phyloP scores from a whole-genome alignment of 176 grass and related monocot genomes.

The Cymbopogon citratus region DNA sequence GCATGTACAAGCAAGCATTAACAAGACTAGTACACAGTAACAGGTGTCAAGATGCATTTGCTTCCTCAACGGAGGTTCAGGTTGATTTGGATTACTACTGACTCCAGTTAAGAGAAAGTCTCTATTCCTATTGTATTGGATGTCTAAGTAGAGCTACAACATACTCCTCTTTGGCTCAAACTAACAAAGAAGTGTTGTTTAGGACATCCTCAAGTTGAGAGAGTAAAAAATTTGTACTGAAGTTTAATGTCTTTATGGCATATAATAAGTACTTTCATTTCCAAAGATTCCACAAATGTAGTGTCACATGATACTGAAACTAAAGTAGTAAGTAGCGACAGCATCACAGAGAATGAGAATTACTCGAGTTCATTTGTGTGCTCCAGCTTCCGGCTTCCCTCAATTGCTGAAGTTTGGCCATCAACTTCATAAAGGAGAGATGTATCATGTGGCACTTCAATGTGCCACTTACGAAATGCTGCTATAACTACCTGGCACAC shows the following conservation, averaged over 20 bases:
- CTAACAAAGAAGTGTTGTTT: not conserved
- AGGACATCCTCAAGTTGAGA: not conserved
- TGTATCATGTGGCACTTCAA: constrained; percentile 40
- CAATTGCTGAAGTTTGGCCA: constrained; percentile 61
- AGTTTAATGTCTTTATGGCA: constrained; percentile 4
- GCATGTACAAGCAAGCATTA: not conserved
- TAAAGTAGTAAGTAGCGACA: not conserved
- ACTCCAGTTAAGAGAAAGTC: not conserved
- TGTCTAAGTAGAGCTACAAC: not conserved
- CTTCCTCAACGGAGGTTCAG: not conserved
- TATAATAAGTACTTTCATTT: not conserved
- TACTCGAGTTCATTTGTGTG: constrained; percentile 81
- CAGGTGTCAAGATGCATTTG: not conserved
- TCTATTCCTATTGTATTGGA: not conserved
- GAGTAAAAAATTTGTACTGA: not conserved
- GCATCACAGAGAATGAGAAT: not conserved
- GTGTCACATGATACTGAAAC: not conserved
- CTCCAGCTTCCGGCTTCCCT: constrained; percentile 80
- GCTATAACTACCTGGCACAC: constrained; percentile 76
- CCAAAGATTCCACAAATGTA: not conserved
- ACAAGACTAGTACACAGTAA: not conserved
- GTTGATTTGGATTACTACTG: not conserved
- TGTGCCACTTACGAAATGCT: constrained; percentile 57
- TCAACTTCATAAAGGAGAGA: constrained; percentile 70
- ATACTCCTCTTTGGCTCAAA: not conserved